These are phyloP conservation scores for Tylopilus felleus DNA, from an alignment of 768 basidiomycete species.

Conservation along the genomic window DNA sequence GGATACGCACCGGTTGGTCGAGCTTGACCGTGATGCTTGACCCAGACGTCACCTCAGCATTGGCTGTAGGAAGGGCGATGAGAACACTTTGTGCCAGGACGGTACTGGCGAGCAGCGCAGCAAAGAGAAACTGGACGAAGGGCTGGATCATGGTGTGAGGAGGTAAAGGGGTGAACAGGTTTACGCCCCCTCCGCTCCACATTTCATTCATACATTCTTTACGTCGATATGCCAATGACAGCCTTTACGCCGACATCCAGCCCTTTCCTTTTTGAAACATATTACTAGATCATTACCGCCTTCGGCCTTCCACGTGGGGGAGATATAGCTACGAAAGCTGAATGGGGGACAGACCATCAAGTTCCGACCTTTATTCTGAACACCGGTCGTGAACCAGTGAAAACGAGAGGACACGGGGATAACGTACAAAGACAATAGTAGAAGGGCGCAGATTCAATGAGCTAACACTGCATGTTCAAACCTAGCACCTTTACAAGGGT, in stretches of 20 bases:
- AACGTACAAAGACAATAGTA: too few species aligned
- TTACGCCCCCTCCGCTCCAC: not conserved
- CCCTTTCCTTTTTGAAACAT: not conserved
- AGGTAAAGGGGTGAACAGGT: not conserved
- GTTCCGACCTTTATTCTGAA: too few species aligned
- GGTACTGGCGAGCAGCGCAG: not conserved
- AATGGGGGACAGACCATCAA: too few species aligned
- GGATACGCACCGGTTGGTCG: conserved; percentile 38
- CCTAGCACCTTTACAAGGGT: too few species aligned
- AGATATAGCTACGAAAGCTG: too few species aligned
- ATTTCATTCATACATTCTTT: not conserved
- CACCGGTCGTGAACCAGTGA: too few species aligned
- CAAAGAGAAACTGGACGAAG: conserved; percentile 1
- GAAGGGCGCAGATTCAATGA: too few species aligned
- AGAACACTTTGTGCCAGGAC: conserved; percentile 38
- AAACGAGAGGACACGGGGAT: too few species aligned
- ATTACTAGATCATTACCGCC: not conserved
- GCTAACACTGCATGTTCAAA: too few species aligned
- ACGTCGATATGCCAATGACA: not conserved
- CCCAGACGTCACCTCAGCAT: conserved; percentile 35
- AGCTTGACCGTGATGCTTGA: conserved; percentile 38
- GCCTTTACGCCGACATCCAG: too few species aligned
- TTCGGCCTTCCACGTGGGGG: too few species aligned
- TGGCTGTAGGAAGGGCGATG: conserved; percentile 30
- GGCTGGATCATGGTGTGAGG: conserved; percentile 2